These are phyloP conservation scores for Penicillium bialowiezense DNA, from an alignment of 495 filamentous ascomycete species.

Conservation along the genomic window DNA sequence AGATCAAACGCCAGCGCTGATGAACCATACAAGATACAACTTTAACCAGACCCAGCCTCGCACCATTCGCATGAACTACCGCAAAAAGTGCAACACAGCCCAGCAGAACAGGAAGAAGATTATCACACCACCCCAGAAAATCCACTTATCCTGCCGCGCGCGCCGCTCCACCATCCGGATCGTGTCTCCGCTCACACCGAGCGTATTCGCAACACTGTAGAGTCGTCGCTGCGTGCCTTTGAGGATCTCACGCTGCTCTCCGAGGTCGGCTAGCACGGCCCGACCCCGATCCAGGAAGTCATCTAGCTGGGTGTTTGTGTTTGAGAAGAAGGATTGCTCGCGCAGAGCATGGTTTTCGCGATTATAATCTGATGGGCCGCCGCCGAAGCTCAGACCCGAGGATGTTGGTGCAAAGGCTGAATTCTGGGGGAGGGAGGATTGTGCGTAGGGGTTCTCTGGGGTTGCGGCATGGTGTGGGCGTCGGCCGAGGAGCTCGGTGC, in stretches of 20 bases:
- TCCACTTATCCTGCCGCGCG: constrained; percentile 95
- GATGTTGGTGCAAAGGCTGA: constrained; percentile 40
- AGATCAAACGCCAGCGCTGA: constrained; percentile 39
- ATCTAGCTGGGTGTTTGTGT: constrained; percentile 78
- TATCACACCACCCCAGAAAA: constrained; percentile 85
- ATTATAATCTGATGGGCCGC: constrained; percentile 54
- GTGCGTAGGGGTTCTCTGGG: constrained; percentile 92
- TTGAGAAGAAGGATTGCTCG: constrained; percentile 82
- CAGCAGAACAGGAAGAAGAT: constrained; percentile 94
- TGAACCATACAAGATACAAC: constrained; percentile 16
- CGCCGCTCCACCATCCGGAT: constrained; percentile 92
- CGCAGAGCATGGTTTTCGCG: constrained; percentile 83
- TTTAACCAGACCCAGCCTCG: constrained; percentile 11
- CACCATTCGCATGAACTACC: constrained; percentile 38
- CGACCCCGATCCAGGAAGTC: constrained; percentile 91
- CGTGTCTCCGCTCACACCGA: constrained; percentile 92
- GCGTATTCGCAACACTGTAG: constrained; percentile 89
- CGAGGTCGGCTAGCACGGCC: constrained; percentile 83
- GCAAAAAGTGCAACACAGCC: constrained; percentile 77
- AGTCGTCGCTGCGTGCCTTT: constrained; percentile 89
- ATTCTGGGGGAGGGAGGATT: constrained; percentile 44
- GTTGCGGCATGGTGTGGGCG: constrained; percentile 82
- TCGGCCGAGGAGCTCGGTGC: constrained; percentile 85
- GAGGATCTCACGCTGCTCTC: constrained; percentile 87
- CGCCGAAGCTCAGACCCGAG: constrained; percentile 51